Base-by-base conservation (phyloP, 2,329 filamentous ascomycete species). In the Aspergillus pseudoglaucus region DNA sequence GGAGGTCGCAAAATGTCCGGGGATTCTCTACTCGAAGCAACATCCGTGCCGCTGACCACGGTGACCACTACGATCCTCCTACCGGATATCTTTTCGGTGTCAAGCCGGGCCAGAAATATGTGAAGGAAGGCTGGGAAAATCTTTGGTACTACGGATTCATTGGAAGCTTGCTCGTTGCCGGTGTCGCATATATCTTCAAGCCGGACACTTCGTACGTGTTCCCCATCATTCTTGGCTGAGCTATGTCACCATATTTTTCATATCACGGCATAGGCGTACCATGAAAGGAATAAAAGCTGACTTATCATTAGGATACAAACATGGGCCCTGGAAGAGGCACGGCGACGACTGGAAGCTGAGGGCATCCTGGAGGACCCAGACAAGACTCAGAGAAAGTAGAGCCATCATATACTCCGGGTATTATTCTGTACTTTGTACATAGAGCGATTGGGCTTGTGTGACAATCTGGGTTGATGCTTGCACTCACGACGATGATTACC, bases 281-380 rank as follows among this genome's bases (percentile, higher is more conserved):
- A 10, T 42, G 30, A 18, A 49, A 12, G 10, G 25, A 30, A 3
- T 30, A 39, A 20, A 6, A 22, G 37, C 61, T 64, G 38, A 67
- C 53, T 43, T 42, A 41, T 39, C 18, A 49, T 52, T 62, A 98
- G 93, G 71, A 96, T 98, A 82, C 93, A 97, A 78, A 97, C 91
- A 47, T 98, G 93, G 93, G 93, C 93, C 54, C 83, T 98, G 39
- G 93, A 98, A 75, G 93, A 98, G 76, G 93, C 93, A 46, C 82
- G 93, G 66, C 82, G 93, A 76, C 82, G 93, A 76, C 83, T 98
- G 80, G 93, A 98, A 76, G 87, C 84, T 51, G 93, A 98, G 77
- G 93, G 93, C 51, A 90, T 97, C 66, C 75, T 97, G 65, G 82
- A 88, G 64, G 91, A 96, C 63, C 85, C 87, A 37, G 73, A 79